These are phyloP conservation scores for Diplodia seriata DNA, from an alignment of 2,329 filamentous ascomycete species.

Conservation along the genomic window DNA sequence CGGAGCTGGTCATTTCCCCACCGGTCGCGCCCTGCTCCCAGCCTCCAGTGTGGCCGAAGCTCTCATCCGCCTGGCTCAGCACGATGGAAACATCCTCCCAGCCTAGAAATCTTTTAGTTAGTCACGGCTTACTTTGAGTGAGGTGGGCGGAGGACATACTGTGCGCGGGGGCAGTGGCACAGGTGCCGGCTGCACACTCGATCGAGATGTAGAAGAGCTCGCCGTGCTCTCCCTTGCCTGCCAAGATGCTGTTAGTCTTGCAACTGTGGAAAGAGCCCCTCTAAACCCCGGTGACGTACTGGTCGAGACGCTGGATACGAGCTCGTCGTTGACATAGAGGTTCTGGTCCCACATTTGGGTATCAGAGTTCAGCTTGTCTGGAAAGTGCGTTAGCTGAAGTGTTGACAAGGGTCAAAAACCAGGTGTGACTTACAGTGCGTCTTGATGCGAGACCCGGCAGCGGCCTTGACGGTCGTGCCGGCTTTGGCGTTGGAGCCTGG, in stretches of 20 bases:
- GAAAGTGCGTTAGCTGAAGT: constrained; percentile 2
- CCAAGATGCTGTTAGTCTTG: constrained; percentile 23
- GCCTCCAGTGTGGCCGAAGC: constrained; percentile 34
- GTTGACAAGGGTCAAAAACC: not conserved
- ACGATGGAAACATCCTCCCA: constrained; percentile 37
- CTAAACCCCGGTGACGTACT: constrained; percentile 33
- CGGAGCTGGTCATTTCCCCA: constrained; percentile 37
- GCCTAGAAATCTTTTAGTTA: constrained; percentile 26
- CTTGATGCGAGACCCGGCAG: constrained; percentile 36
- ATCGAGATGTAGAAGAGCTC: constrained; percentile 39
- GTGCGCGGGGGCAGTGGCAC: constrained; percentile 37
- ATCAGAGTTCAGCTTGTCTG: constrained; percentile 37
- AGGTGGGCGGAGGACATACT: constrained; percentile 35
- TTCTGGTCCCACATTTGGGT: constrained; percentile 40
- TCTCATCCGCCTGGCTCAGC: constrained; percentile 35
- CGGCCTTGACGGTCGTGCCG: constrained; percentile 36
- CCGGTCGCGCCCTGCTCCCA: constrained; percentile 36
- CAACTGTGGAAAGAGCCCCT: not conserved
- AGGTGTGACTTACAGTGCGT: constrained; percentile 36
- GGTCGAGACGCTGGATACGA: constrained; percentile 38
- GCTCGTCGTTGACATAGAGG: constrained; percentile 38
- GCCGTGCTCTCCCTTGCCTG: constrained; percentile 38
- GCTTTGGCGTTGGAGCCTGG: constrained; percentile 32
- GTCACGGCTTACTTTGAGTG: not conserved
- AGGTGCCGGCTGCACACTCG: constrained; percentile 37